Base-by-base conservation (phyloP, 208 protist species). In the Leishmania tarentolae region DNA sequence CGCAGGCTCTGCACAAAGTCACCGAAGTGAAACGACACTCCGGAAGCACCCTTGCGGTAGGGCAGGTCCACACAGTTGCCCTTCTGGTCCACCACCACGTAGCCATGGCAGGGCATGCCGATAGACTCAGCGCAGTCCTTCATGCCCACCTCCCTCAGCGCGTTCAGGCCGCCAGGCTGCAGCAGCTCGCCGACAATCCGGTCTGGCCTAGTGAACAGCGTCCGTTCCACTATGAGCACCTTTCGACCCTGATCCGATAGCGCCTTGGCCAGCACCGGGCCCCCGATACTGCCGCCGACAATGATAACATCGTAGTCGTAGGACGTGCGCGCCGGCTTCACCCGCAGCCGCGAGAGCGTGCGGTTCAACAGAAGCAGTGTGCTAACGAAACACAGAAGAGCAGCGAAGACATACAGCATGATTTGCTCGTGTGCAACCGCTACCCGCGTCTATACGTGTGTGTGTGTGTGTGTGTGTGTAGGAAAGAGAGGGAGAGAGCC, bases 141-240 rank as follows among this genome's bases (percentile, higher is more conserved):
- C 87, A 99, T 95, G 52, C 96, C 94, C 0, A 99, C 76, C 82
- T 95, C 75, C 78, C 82, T 86, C 61, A 99, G 92, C 47, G 85
- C 88, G 59, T 91, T 76, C 24, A 99, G 73, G 73, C 98, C 98
- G 71, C 97, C 97, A 15, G 98, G 98, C 88, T 99, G 98, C 70
- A 99, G 91, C 28, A 99, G 91, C 86, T 99, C 98, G 56, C 98
- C 98, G 42, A 99, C 92, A 79, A 99, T 99, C 78, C 97, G 93
- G 83, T 99, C 94, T 13, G 98, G 97, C 69, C 95, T 93, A 31
- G 84, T 93, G 84, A 96, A 97, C 40, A 98, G 86, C 52, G 92
- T 87, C 63, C 96, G 91, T 82, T 99, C 98, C 21, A 99, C 78
- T 63, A 98, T 73, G 24, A 98, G 77, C 28, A 99, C 96, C 79